phyloP scores from a whole-genome alignment of 2,329 filamentous ascomycete species.

The Byssochlamys sp. region DNA sequence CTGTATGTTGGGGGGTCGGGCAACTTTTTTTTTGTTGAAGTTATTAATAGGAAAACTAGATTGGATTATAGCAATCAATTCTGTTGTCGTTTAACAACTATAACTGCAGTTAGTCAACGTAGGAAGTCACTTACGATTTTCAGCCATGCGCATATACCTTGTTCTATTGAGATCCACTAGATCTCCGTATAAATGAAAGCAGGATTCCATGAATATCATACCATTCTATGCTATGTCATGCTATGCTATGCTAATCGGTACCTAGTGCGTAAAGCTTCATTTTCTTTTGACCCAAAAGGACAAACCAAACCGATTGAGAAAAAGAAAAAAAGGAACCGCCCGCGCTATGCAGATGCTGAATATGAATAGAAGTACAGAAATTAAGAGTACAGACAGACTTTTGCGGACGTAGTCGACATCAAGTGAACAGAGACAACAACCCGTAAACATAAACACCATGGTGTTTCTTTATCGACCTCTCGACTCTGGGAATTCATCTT shows the following conservation, averaged over 20 bases:
- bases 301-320: neutral
- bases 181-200: neutral
- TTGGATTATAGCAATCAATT: no score
- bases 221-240: neutral
- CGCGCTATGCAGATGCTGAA: neutral
- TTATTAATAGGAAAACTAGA: no score
- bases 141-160: no score
- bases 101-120: no score
- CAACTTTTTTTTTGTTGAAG: no score
- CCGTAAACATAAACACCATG: no score
- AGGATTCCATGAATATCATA: neutral
- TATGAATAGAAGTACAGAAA: neutral
- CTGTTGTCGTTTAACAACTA: no score
- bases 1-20: no score
- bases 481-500: slow-evolving; percentile 73
- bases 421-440: no score
- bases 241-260: neutral
- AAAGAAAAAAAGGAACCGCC: neutral
- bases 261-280: neutral
- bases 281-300: neutral
- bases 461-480: slow-evolving; percentile 22
- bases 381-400: neutral
- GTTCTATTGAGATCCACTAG: neutral
- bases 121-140: no score
- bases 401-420: no score